Base-by-base conservation (phyloP, 2,329 filamentous ascomycete species). In the Phaeomoniella chlamydospora region DNA sequence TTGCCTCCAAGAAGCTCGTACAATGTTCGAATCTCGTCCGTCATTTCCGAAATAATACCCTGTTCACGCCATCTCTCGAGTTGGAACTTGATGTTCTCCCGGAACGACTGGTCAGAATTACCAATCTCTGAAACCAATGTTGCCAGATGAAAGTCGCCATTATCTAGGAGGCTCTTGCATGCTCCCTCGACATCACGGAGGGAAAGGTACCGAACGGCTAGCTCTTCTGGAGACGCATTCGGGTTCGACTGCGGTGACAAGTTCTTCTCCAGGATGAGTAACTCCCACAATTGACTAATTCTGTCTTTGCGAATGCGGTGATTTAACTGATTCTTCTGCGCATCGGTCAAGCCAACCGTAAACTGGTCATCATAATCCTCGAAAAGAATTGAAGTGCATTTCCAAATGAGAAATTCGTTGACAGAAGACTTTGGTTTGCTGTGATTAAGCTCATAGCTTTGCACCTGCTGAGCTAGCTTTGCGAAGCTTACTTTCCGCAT, bases 1-100 rank as follows among this genome's bases (percentile, higher is more conserved):
- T 94, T 90, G 26, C 92, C 90, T 18, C 84, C 75, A 9, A 94
- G 65, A 17, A 98, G 69, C 55, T 93, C 85, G 53, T 94, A 98
- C 19, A 98, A 67, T 5, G 87, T 80, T 37, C 90, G 79, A 31
- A 94, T 74, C 1, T 84, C 68, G 44, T 90, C 79, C 12, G 74
- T 77, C 57, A 98, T 86, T 54, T 98, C 92, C 1, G 85, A 83
- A 13, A 93, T 71, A 33, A 88, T 74, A 50, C 86, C 84, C 22
- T 83, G 75, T 17, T 82, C 72, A 22, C 78, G 75, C 90, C 90
- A 98, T 35, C 80, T 77, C 40, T 77, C 74, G 36, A 98, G 69
- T 54, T 98, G 90, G 38, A 77, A 69, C 15, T 68, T 68, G 61
- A 96, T 83, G 42, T 88, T 79, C 41, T 73, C 73, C 50, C 77